phyloP scores from a whole-genome alignment of 192 early-diverging fungal genomes.

The Entophlyctis luteolus region DNA sequence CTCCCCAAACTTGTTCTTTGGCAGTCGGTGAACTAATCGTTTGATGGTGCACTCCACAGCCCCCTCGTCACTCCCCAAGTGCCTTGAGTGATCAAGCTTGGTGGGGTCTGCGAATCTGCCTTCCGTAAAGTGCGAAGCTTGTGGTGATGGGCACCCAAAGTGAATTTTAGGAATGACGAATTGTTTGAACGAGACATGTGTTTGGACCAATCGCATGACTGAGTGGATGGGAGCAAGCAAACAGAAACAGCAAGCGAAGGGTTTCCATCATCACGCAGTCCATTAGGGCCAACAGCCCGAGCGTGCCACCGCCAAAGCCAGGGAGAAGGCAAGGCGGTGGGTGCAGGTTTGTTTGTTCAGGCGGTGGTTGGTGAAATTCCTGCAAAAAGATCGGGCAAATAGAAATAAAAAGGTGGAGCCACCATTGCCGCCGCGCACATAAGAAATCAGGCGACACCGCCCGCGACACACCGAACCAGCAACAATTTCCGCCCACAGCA shows the following conservation, averaged over 20 bases:
- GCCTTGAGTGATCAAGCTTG: constrained; percentile 77
- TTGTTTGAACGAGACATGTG: constrained; percentile 67
- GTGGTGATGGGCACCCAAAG: constrained; percentile 78
- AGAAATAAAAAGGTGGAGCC: too few species aligned
- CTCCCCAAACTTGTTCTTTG: constrained; percentile 37
- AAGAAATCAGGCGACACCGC: too few species aligned
- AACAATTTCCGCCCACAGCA: neutral
- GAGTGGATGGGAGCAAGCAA: constrained; percentile 88
- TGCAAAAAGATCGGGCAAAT: too few species aligned
- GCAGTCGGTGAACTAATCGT: constrained; percentile 69
- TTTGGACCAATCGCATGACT: constrained; percentile 88
- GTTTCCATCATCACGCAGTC: constrained; percentile 87
- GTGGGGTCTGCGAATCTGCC: constrained; percentile 74
- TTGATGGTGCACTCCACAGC: constrained; percentile 55
- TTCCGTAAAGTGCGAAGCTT: constrained; percentile 76
- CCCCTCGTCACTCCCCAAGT: constrained; percentile 50
- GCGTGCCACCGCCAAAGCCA: constrained; percentile 53
- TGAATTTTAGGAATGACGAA: constrained; percentile 86
- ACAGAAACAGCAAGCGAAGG: constrained; percentile 85
- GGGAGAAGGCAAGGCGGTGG: constrained; percentile 47
- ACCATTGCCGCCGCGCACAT: too few species aligned
- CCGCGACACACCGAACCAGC: too few species aligned
- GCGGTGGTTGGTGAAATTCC: too few species aligned
- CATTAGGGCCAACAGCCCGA: constrained; percentile 71
- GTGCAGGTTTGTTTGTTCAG: constrained; percentile 46